Conservation (phyloP, 139 green algal genomes). For the Yamagishiella unicocca region DNA sequence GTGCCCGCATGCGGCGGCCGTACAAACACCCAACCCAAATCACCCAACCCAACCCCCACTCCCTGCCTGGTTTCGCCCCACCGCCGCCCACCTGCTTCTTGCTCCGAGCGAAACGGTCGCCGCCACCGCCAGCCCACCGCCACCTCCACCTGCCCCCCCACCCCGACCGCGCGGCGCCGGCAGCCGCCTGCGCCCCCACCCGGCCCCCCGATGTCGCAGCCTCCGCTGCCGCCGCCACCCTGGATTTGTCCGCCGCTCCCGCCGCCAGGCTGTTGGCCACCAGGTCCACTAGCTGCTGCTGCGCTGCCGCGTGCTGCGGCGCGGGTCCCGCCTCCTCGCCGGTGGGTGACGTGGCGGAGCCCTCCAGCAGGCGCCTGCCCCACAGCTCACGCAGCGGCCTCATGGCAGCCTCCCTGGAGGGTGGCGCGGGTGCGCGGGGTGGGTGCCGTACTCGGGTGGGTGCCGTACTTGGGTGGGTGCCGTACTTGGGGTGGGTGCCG, state of each 20-base stretch:
- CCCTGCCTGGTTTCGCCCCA: background rate
- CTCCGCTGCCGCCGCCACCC: background rate
- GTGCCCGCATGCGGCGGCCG: too few species aligned
- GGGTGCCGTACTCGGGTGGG: too few species aligned
- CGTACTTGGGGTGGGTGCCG: too few species aligned
- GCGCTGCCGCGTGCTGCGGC: slow-evolving; percentile 17
- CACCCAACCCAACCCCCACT: background rate
- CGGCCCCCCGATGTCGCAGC: background rate
- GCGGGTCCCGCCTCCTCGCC: background rate
- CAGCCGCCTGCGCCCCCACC: background rate
- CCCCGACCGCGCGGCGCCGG: background rate
- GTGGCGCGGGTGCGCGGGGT: background rate
- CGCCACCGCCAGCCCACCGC: background rate
- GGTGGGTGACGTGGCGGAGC: background rate
- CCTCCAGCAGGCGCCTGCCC: slow-evolving; percentile 53
- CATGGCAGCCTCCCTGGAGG: slow-evolving; percentile 68
- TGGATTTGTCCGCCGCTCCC: background rate
- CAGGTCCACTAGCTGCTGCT: slow-evolving; percentile 46
- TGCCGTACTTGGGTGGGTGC: too few species aligned
- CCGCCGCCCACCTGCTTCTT: slow-evolving; percentile 16
- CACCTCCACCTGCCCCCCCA: background rate
- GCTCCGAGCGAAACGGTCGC: slow-evolving; percentile 7
- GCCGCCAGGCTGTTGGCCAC: slow-evolving; percentile 32
- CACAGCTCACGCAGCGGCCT: slow-evolving; percentile 66
- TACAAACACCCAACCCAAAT: background rate